Conservation (phyloP, 106 monocot genomes). For the Acorus calamus region DNA sequence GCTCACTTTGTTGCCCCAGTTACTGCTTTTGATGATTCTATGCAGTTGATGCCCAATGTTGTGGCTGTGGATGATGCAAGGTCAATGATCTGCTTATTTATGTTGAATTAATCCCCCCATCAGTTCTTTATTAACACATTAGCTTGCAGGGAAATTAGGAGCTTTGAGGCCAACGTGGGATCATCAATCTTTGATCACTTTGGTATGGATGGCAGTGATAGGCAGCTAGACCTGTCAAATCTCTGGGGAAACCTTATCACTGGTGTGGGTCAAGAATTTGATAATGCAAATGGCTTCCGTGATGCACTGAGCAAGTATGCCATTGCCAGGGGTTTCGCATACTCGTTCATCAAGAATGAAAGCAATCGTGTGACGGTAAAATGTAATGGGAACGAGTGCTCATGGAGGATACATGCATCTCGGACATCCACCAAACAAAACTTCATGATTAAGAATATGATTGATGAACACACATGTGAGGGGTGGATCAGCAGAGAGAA, state of each 20-base stretch:
- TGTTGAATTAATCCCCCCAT: too few relatives aligned
- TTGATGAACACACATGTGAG: slow-evolving; percentile 59
- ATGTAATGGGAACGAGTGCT: slow-evolving; percentile 66
- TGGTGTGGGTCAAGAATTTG: slow-evolving; percentile 83
- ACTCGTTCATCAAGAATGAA: slow-evolving; percentile 80
- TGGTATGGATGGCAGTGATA: slow-evolving; percentile 7
- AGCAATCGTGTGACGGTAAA: slow-evolving; percentile 69
- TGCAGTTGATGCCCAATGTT: too few relatives aligned
- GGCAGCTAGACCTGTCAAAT: slow-evolving; percentile 30
- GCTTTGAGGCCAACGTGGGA: too few relatives aligned
- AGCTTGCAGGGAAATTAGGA: too few relatives aligned
- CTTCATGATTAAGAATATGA: slow-evolving; percentile 69
- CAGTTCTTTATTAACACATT: too few relatives aligned
- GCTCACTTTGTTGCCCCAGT: too few relatives aligned
- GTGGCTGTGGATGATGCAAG: too few relatives aligned
- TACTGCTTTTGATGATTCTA: too few relatives aligned
- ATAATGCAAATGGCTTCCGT: slow-evolving; percentile 61
- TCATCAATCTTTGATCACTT: too few relatives aligned
- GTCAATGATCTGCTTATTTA: too few relatives aligned
- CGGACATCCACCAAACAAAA: slow-evolving; percentile 45
- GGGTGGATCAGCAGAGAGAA: slow-evolving; percentile 41
- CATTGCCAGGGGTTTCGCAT: slow-evolving; percentile 73
- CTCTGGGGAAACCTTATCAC: slow-evolving; percentile 69
- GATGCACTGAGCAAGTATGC: slow-evolving; percentile 91
- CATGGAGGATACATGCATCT: slow-evolving; percentile 88